Conservation (phyloP, 2,329 filamentous ascomycete genomes). For the Paecilomyces dactylethromorphus region DNA sequence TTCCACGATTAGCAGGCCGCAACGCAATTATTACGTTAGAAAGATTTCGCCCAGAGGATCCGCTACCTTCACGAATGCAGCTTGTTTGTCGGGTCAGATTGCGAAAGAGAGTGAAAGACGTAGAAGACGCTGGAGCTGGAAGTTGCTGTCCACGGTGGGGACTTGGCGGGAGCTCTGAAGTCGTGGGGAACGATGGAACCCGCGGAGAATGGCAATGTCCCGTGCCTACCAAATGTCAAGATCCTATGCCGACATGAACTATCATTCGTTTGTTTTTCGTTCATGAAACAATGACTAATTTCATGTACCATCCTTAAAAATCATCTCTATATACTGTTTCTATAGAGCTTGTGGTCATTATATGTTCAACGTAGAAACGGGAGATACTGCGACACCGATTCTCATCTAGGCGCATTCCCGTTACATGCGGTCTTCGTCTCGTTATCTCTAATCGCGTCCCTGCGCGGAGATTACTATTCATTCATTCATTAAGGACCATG, state of each 20-base stretch:
- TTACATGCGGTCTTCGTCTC: neutral
- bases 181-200: neutral
- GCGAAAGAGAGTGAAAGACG: neutral
- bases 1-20: neutral
- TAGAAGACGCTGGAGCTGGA: neutral
- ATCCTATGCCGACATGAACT: neutral
- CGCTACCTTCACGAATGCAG: neutral
- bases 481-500: slow-evolving; percentile 16
- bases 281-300: neutral
- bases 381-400: neutral
- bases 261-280: neutral
- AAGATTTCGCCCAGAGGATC: neutral
- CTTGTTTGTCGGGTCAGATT: neutral
- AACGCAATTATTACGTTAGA: neutral
- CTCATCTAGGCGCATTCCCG: neutral
- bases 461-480: neutral
- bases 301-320: neutral
- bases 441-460: neutral
- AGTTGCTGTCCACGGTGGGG: neutral
- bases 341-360: neutral
- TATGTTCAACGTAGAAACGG: neutral
- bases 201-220: neutral
- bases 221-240: neutral
- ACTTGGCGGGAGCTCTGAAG: neutral
- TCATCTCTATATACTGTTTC: neutral